A percentile compares a stretch with the other conserved stretches of the same genome.
phyloP scores from a whole-genome alignment of 1,284 basidiomycete genomes.

The Amylostereum chailletii region DNA sequence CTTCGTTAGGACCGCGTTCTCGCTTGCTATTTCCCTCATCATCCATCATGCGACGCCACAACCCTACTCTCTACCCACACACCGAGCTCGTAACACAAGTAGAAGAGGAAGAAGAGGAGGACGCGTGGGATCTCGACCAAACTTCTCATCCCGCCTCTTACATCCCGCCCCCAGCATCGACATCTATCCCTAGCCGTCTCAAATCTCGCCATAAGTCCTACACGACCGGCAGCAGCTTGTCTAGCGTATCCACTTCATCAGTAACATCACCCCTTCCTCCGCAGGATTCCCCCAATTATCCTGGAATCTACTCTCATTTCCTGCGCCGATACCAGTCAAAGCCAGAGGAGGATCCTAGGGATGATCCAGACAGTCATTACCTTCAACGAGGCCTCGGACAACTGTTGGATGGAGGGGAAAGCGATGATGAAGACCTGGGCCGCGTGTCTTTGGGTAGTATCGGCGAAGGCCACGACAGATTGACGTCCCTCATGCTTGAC shows the following conservation, averaged over 20 bases:
- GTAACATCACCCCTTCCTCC: conserved; percentile 27
- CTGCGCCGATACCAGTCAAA: conserved; percentile 62
- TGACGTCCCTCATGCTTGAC: conserved; percentile 47
- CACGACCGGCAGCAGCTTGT: conserved; percentile 19
- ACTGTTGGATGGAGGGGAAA: conserved; percentile 64
- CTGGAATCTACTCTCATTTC: conserved; percentile 71
- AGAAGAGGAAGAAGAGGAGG: conserved; percentile 36
- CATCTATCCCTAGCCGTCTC: conserved; percentile 13
- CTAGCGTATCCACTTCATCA: conserved; percentile 24
- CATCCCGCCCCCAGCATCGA: conserved; percentile 14
- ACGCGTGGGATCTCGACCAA: conserved; percentile 28
- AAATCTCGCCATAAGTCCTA: conserved; percentile 21
- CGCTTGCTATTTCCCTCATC: too few relatives aligned
- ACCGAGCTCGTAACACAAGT: conserved; percentile 40
- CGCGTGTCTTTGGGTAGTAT: conserved; percentile 30
- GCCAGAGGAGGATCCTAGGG: conserved; percentile 55
- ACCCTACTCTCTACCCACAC: conserved; percentile 46
- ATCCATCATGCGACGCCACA: too few relatives aligned
- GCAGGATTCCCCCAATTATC: conserved; percentile 34
- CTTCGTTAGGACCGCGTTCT: too few relatives aligned
- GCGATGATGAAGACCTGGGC: conserved; percentile 61
- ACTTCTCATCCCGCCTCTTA: conserved; percentile 14
- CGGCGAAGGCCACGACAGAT: conserved; percentile 41
- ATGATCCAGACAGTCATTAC: conserved; percentile 69
- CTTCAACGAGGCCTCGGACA: conserved; percentile 66